These are phyloP conservation scores for Albugo candida DNA, from an alignment of 352 stramenopile genomes.

Conservation along the genomic window DNA sequence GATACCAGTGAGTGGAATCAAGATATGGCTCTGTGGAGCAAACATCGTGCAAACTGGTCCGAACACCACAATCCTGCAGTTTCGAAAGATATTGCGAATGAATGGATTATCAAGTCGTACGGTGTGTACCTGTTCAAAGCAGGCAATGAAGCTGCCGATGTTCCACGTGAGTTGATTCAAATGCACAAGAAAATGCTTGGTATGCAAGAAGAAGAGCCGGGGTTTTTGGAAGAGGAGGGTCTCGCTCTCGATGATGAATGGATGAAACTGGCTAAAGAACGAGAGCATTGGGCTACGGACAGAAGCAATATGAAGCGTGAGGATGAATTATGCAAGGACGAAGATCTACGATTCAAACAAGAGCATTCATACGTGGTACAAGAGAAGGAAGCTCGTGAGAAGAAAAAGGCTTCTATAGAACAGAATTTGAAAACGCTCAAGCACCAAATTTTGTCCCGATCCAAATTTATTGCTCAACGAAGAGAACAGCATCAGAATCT, in stretches of 20 bases:
- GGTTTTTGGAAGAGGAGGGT: constrained; percentile 60
- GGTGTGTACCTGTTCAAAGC: constrained; percentile 35
- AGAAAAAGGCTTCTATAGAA: constrained; percentile 73
- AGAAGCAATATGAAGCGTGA: constrained; percentile 79
- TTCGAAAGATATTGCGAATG: constrained; percentile 75
- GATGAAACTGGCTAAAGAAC: constrained; percentile 81
- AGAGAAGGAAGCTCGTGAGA: constrained; percentile 47
- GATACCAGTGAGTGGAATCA: constrained; percentile 79
- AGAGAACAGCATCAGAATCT: constrained; percentile 46
- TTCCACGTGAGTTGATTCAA: constrained; percentile 50
- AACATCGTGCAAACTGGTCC: constrained; percentile 72
- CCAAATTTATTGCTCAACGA: constrained; percentile 50
- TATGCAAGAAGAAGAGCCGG: constrained; percentile 67
- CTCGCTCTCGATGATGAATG: constrained; percentile 74
- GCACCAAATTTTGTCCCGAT: constrained; percentile 54
- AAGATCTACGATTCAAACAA: constrained; percentile 65
- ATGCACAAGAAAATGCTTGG: constrained; percentile 59
- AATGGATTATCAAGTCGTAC: constrained; percentile 76
- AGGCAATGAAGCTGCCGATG: constrained; percentile 18
- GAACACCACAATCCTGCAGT: constrained; percentile 74
- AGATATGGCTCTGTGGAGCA: constrained; percentile 75
- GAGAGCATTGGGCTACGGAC: constrained; percentile 75
- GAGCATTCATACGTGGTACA: constrained; percentile 69
- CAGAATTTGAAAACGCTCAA: constrained; percentile 53
- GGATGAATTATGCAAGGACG: constrained; percentile 71